These are phyloP conservation scores for Amesomyces nigricolor DNA, from an alignment of 2,329 filamentous ascomycete species.

Conservation along the genomic window DNA sequence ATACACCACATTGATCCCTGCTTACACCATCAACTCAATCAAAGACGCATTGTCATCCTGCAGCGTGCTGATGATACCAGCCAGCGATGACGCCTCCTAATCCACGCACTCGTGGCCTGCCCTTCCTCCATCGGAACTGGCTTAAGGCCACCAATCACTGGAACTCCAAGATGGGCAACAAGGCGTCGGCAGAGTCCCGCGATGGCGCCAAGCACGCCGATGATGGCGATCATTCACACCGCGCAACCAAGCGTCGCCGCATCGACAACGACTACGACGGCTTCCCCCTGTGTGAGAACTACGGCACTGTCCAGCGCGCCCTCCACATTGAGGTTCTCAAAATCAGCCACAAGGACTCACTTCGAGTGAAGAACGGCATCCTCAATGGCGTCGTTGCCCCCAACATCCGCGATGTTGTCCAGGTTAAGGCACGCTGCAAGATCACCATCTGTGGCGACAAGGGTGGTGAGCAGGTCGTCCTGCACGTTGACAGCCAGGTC, in stretches of 20 bases:
- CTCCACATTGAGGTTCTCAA: slow-evolving; percentile 50
- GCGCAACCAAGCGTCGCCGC: slow-evolving; percentile 47
- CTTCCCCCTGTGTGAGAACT: slow-evolving; percentile 25
- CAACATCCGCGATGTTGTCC: slow-evolving; percentile 32
- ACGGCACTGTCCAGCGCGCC: slow-evolving; percentile 31
- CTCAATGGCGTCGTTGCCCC: slow-evolving; percentile 35
- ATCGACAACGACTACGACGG: slow-evolving; percentile 38
- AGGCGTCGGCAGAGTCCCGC: slow-evolving; percentile 35
- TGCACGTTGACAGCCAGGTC: slow-evolving; percentile 50
- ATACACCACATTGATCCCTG: background rate
- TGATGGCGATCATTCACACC: slow-evolving; percentile 34
- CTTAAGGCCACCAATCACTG: slow-evolving; percentile 42
- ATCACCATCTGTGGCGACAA: slow-evolving; percentile 36
- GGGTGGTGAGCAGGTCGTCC: slow-evolving; percentile 36
- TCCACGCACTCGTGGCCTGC: slow-evolving; percentile 44
- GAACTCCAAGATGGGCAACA: slow-evolving; percentile 42
- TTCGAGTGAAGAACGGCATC: slow-evolving; percentile 34
- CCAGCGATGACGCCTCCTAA: slow-evolving; percentile 45
- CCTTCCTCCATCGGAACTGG: slow-evolving; percentile 53
- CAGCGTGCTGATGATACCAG: slow-evolving; percentile 16
- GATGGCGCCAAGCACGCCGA: slow-evolving; percentile 27
- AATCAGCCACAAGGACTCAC: slow-evolving; percentile 45
- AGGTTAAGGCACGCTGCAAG: slow-evolving; percentile 39
- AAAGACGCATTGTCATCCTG: slow-evolving; percentile 4
- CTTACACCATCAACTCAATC: background rate